Conservation (phyloP, 345 rosid species). For the Camelina hispida region DNA sequence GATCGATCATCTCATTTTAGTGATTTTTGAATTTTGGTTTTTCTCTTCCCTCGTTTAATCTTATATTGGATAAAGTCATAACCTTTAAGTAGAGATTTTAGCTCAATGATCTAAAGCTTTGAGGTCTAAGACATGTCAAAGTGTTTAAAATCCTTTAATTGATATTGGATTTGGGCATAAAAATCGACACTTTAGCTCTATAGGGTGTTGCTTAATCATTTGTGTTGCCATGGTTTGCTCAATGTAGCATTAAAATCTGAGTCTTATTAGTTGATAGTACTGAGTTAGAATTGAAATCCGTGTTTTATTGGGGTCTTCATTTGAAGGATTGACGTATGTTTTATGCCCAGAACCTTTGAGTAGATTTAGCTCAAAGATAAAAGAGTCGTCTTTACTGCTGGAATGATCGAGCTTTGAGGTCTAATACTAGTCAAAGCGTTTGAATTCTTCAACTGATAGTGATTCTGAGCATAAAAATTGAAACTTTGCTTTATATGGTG, state of each 20-base stretch:
- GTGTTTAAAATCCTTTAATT: neutral
- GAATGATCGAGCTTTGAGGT: neutral
- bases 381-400: neutral
- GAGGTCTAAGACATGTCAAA: neutral
- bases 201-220: neutral
- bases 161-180: neutral
- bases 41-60: neutral
- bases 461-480: neutral
- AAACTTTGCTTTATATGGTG: neutral
- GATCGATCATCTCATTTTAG: neutral
- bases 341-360: neutral
- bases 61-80: neutral
- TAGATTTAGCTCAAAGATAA: constrained; percentile 5
- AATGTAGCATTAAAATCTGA: neutral
- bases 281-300: neutral
- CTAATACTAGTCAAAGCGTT: neutral
- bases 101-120: neutral
- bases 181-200: neutral
- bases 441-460: neutral
- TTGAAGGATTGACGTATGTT: neutral
- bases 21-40: neutral
- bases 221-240: neutral
- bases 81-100: neutral
- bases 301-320: neutral
- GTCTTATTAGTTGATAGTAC: neutral